Base-by-base conservation (phyloP, 345 rosid species). In the Eucalyptus globulus region DNA sequence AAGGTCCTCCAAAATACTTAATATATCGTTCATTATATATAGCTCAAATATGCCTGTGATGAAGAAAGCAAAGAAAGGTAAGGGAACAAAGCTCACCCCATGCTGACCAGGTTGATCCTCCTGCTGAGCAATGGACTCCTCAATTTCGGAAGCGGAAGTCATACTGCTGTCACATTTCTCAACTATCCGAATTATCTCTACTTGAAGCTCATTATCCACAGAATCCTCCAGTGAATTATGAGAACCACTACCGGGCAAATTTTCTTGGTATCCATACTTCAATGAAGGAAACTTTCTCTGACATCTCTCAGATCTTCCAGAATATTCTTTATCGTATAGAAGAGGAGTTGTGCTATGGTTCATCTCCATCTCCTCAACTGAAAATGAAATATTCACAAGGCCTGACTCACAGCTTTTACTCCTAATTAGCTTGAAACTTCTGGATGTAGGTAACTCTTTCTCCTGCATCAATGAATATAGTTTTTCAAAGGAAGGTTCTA, bases 391-490 rank as follows among this genome's bases (percentile, higher is more conserved):
- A 87, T 81, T 80, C 49, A 62, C 49, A n/a, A n/a, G 8, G 88
- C 92, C 93, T 51, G 95, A 95, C 89, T 92, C 92, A 92, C 96
- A 95, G 87, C 98, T 97, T 91, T 89, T 95, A 92, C 98, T 97
- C 91, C 95, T 94, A 31, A 80, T 37, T 87, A 96, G 91, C 89
- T 91, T 93, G 89, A 92, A 92, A 91, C 93, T 93, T 86, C 88
- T 87, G 53, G 91, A 89, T 45, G 89, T 89, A 80, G 88, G 87
- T 34, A 92, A 76, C 81, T 92, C 94, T 90, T 92, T 93, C 83
- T 92, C 94, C 58, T 67, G 87, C 80, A 62, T 86, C 93, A 92
- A 80, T 89, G 91, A 89, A 90, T 89, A 87, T 87, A 91, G 47
- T 88, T 93, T 90, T 91, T 92, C 93, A 43, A 95, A 89, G 34